phyloP scores from a whole-genome alignment of 2,329 filamentous ascomycete genomes.

The Monilinia aucupariae region DNA sequence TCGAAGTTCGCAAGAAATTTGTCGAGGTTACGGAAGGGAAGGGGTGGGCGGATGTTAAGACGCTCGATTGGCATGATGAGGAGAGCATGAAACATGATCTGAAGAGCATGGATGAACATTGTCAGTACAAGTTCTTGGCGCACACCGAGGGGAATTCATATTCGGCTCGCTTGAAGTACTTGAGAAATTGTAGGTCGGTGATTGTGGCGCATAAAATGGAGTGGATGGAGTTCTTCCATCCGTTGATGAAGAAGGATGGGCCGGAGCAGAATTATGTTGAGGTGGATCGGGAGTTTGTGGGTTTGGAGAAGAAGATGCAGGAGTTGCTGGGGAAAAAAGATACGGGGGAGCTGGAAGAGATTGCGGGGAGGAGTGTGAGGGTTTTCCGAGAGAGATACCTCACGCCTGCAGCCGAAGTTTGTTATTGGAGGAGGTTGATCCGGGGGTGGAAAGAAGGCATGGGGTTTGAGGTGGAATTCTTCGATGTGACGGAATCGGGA shows the following conservation, averaged over 20 bases:
- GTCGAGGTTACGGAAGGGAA: constrained; percentile 27
- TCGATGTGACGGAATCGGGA: neutral
- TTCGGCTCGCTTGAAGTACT: constrained; percentile 7
- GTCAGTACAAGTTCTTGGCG: constrained; percentile 14
- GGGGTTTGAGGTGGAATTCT: constrained; percentile 16
- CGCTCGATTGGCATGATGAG: constrained; percentile 12
- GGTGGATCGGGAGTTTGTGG: constrained; percentile 33
- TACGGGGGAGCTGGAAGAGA: constrained; percentile 40
- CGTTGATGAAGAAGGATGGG: constrained; percentile 38
- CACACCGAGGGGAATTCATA: constrained; percentile 10
- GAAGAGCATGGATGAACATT: constrained; percentile 13
- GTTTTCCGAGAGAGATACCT: constrained; percentile 41
- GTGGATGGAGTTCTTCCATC: constrained; percentile 17
- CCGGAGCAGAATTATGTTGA: constrained; percentile 36
- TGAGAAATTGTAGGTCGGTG: constrained; percentile 10
- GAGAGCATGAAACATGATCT: constrained; percentile 13
- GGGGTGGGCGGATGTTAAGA: constrained; percentile 44
- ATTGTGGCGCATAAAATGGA: constrained; percentile 11
- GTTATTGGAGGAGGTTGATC: constrained; percentile 47
- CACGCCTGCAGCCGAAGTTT: constrained; percentile 45
- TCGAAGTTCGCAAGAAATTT: constrained; percentile 18
- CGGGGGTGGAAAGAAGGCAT: constrained; percentile 40
- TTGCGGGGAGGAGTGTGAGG: constrained; percentile 8
- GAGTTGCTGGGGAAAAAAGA: constrained; percentile 24
- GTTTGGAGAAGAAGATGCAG: constrained; percentile 42